Conservation (phyloP, 108 stramenopile genomes). For the Nannochloropsis gaditana region DNA sequence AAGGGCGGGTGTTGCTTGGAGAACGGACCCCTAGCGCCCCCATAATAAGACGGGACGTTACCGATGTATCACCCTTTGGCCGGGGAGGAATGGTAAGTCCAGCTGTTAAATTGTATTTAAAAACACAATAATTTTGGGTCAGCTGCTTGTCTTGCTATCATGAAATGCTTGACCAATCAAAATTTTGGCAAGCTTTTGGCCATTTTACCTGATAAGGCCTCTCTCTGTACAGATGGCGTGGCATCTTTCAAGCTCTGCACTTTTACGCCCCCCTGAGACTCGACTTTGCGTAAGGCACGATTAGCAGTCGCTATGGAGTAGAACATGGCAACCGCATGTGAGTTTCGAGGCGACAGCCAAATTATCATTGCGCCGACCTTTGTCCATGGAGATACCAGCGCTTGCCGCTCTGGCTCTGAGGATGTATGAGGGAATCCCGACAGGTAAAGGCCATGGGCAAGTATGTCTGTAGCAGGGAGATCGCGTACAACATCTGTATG, state of each 20-base stretch:
- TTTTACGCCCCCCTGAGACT: background rate
- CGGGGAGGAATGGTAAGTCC: background rate
- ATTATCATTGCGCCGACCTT: background rate
- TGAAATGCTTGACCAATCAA: too few relatives aligned
- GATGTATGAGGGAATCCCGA: background rate
- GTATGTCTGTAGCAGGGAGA: background rate
- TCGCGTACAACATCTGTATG: constrained; percentile 1
- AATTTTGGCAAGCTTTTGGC: background rate
- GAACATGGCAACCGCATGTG: background rate
- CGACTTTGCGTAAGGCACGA: background rate
- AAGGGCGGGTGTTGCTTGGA: background rate
- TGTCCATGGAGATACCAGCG: background rate
- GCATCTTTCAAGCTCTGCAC: constrained; percentile 4
- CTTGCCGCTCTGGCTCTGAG: background rate
- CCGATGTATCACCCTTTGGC: background rate
- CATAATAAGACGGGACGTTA: background rate
- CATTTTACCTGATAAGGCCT: background rate
- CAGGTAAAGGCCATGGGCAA: background rate
- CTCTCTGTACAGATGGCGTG: background rate
- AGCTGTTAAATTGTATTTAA: background rate
- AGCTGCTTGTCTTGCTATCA: too few relatives aligned
- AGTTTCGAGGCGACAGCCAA: background rate
- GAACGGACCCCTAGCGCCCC: background rate
- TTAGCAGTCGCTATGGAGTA: background rate
- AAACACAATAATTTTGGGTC: background rate